These are phyloP conservation scores for Aurifilum marmelostoma DNA, from an alignment of 2,329 filamentous ascomycete genomes.

Conservation along the genomic window DNA sequence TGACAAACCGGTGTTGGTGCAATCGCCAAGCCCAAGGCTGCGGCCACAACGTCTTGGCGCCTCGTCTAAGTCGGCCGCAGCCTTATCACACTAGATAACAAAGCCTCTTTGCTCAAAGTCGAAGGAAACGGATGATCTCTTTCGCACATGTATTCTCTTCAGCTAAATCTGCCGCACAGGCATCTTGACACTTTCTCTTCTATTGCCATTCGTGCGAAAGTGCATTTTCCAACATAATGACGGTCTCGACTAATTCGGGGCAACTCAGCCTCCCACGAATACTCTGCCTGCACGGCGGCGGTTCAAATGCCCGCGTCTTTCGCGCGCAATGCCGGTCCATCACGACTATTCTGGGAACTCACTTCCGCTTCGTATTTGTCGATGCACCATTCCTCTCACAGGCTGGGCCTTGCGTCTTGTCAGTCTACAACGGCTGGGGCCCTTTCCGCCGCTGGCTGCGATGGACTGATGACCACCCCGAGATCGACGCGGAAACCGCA, in stretches of 20 bases:
- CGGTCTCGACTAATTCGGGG: neutral
- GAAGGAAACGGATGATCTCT: neutral
- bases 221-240: neutral
- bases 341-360: neutral
- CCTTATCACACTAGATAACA: neutral
- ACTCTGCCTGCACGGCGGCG: neutral
- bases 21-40: neutral
- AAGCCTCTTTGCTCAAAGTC: neutral
- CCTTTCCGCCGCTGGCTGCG: conserved; percentile 3
- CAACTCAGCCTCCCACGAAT: neutral
- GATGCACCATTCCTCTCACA: neutral
- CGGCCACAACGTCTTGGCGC: neutral
- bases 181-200: neutral
- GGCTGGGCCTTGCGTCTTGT: neutral
- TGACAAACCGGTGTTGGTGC: neutral
- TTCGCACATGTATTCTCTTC: neutral
- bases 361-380: neutral
- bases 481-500: neutral
- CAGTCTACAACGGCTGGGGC: neutral
- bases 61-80: neutral
- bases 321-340: conserved; percentile 1
- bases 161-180: neutral
- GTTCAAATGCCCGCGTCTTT: neutral
- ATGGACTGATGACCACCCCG: neutral
- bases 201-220: neutral